Percentiles rank a stretch among this genome's conserved stretches.
Evolutionary conservation across 352 stramenopile species (phyloP).

Genomic region (Poterioochromonas sp.): DNA sequence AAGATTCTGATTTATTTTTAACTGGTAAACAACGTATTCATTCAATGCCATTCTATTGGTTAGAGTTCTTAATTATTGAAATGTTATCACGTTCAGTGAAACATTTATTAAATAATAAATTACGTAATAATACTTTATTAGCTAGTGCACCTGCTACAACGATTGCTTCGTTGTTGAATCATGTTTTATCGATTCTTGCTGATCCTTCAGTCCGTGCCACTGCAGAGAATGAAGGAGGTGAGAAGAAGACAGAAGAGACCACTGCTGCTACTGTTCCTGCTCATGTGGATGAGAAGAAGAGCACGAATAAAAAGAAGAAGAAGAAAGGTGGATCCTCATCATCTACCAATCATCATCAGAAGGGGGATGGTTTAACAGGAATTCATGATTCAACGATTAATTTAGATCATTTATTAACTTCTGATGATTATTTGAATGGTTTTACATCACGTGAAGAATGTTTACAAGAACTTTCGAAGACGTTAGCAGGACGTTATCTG

Average conservation of each 20-base stretch:
- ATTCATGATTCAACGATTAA: not conserved
- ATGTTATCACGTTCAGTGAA: constrained; percentile 77
- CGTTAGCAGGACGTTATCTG: not conserved
- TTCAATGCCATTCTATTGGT: constrained; percentile 67
- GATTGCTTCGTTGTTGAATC: not conserved
- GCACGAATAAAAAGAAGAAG: not conserved
- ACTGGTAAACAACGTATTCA: constrained; percentile 33
- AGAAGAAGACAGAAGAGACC: not conserved
- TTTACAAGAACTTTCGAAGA: not conserved
- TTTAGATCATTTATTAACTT: not conserved
- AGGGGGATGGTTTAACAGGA: too few species aligned
- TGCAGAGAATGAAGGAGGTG: not conserved
- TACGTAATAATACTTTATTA: not conserved
- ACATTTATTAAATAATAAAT: constrained; percentile 25
- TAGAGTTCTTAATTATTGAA: constrained; percentile 78
- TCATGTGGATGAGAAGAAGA: not conserved
- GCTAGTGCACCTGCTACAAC: not conserved
- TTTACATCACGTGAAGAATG: not conserved
- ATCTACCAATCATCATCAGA: too few species aligned
- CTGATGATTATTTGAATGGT: not conserved
- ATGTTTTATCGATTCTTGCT: not conserved
- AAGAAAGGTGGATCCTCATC: not conserved
- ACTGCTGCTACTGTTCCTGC: not conserved
- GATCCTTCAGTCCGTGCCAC: not conserved
- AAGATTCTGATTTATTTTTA: constrained; percentile 42